phyloP scores from a whole-genome alignment of 495 filamentous ascomycete genomes.

The Jackrogersella minutella region DNA sequence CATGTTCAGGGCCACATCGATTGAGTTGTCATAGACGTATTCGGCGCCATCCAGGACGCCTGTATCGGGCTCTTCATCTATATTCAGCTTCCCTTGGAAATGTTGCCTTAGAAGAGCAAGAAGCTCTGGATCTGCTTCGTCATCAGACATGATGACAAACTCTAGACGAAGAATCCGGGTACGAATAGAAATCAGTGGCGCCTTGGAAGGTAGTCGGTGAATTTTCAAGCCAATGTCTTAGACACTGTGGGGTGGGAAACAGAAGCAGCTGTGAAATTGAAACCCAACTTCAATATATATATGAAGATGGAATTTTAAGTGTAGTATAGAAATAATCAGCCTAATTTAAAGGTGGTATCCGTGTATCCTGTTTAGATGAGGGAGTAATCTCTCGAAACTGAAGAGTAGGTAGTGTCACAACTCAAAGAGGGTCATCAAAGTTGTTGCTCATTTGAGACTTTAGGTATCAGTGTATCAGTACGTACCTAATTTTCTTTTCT shows the following conservation, averaged over 20 bases:
- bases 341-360: background rate
- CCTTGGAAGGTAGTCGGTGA: no score
- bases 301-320: background rate
- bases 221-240: constrained; percentile 6
- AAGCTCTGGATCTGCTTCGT: constrained; percentile 88
- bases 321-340: no score
- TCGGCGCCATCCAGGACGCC: constrained; percentile 83
- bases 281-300: constrained; percentile 3
- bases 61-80: constrained; percentile 68
- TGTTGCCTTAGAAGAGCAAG: constrained; percentile 86
- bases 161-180: constrained; percentile 1
- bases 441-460: no score
- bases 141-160: constrained; percentile 74
- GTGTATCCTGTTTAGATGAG: constrained; percentile 3
- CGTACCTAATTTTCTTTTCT: no score
- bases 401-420: background rate
- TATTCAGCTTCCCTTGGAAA: constrained; percentile 63
- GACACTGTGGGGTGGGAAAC: background rate
- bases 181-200: constrained; percentile 5
- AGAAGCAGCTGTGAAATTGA: constrained; percentile 3
- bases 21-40: constrained; percentile 89
- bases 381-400: background rate
- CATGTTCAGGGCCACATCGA: constrained; percentile 88
- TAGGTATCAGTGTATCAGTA: no score
- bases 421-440: background rate